Conservation (phyloP, 2,329 filamentous ascomycete genomes). For the Fusarium succisae region DNA sequence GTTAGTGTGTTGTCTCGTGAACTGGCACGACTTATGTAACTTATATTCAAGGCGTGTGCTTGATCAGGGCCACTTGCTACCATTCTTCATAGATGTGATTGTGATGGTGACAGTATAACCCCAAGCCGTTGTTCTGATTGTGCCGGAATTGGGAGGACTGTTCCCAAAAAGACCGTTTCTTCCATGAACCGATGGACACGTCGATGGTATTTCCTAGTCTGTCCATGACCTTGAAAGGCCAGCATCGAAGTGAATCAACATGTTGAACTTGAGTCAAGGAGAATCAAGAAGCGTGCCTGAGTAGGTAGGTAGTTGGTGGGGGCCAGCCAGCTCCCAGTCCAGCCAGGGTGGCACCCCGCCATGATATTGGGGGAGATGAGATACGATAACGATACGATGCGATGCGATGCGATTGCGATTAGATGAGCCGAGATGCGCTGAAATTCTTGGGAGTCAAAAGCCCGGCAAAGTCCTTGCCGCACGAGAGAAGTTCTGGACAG, state of each 20-base stretch:
- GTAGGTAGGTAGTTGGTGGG: slow-evolving; percentile 2
- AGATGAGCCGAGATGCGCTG: slow-evolving; percentile 19
- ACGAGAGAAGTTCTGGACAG: background rate
- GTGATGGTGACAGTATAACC: background rate
- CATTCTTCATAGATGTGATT: background rate
- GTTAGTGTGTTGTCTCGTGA: background rate
- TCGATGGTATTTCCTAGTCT: background rate
- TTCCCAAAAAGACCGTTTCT: background rate
- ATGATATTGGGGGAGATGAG: slow-evolving; percentile 38
- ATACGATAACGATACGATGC: slow-evolving; percentile 35
- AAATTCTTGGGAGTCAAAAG: background rate
- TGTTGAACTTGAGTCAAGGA: background rate
- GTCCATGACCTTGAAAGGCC: background rate
- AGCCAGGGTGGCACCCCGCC: slow-evolving; percentile 12
- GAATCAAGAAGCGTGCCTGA: slow-evolving; percentile 14
- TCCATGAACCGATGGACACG: background rate
- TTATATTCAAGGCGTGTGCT: slow-evolving; percentile 8
- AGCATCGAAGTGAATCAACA: slow-evolving; percentile 5
- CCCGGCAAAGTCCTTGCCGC: background rate
- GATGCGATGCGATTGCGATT: slow-evolving; percentile 40
- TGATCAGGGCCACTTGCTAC: slow-evolving; percentile 1
- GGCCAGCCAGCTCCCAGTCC: slow-evolving; percentile 13
- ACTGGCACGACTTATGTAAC: slow-evolving; percentile 13
- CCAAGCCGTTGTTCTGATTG: background rate
- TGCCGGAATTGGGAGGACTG: background rate